These are phyloP conservation scores for Micractinium sp. DNA, from an alignment of 139 green algal genomes.

Conservation along the genomic window DNA sequence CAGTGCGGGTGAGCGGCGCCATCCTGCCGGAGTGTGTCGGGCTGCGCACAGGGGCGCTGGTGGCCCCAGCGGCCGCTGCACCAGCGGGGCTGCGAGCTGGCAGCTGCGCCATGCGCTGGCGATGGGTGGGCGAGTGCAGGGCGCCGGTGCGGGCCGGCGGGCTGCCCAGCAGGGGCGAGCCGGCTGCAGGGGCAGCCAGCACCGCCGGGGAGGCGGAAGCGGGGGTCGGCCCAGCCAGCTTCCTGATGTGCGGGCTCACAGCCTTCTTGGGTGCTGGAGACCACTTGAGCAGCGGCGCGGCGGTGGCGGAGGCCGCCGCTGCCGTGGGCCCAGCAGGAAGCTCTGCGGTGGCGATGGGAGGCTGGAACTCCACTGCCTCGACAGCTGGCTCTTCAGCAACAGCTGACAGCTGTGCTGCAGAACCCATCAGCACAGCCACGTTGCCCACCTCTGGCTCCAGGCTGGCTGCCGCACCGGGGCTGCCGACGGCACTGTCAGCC, in stretches of 20 bases:
- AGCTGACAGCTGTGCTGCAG: too few species aligned
- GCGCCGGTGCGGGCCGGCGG: background rate
- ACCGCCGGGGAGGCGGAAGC: background rate
- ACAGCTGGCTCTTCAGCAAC: too few species aligned
- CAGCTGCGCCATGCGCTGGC: constrained; percentile 11
- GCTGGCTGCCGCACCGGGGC: too few species aligned
- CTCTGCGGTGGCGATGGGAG: background rate
- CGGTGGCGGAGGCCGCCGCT: background rate
- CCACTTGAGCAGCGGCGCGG: constrained; percentile 9
- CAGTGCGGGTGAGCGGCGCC: background rate
- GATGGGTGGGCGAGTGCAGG: background rate
- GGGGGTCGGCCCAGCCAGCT: background rate
- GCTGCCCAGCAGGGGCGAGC: too few species aligned
- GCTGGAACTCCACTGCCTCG: too few species aligned
- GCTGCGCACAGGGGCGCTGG: background rate
- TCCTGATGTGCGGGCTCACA: background rate
- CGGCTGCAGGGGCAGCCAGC: background rate
- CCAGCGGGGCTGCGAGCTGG: background rate
- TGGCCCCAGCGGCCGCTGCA: background rate
- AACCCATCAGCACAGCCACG: background rate
- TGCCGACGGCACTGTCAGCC: background rate
- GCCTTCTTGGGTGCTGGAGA: background rate
- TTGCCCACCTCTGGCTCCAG: background rate
- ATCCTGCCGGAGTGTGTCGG: background rate
- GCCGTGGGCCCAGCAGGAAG: background rate